Evolutionary conservation across 805 yeast species (phyloP).

Genomic region (Lachancea sp.): DNA sequence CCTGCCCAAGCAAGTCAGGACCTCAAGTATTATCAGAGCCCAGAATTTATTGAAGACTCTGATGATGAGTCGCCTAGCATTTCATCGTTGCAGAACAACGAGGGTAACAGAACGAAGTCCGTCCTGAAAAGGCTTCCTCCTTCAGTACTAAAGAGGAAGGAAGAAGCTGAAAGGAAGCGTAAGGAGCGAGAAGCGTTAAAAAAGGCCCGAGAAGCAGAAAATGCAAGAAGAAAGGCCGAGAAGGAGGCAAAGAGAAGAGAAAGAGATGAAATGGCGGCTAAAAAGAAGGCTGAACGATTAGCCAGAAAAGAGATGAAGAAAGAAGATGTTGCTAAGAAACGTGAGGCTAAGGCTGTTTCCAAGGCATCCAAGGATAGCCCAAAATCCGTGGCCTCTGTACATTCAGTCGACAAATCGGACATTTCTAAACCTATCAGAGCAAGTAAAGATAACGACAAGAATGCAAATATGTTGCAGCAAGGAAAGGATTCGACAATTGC

Average conservation of each 20-base stretch:
- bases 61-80: slow-evolving; percentile 7
- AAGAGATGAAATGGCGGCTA: slow-evolving; percentile 9
- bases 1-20: slow-evolving; percentile 9
- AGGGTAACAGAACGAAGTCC: not conserved
- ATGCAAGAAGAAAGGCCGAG: slow-evolving; percentile 10
- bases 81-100: not conserved
- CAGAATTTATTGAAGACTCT: slow-evolving; percentile 12
- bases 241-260: slow-evolving; percentile 11
- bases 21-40: slow-evolving; percentile 8
- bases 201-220: slow-evolving; percentile 11
- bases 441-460: not conserved
- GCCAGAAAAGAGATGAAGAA: slow-evolving; percentile 10
- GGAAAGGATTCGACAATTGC: too few species aligned
- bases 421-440: not conserved
- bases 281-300: slow-evolving; percentile 12
- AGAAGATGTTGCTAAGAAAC: slow-evolving; percentile 10
- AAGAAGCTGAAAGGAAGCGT: slow-evolving; percentile 13
- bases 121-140: slow-evolving; percentile 8
- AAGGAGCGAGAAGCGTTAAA: slow-evolving; percentile 14
- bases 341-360: slow-evolving; percentile 1
- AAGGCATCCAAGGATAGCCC: slow-evolving; percentile 2
- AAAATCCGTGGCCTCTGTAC: not conserved
- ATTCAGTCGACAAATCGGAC: not conserved
- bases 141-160: slow-evolving; percentile 11
- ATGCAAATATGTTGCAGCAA: too few species aligned